These are phyloP conservation scores for Coriolopsis trogii DNA, from an alignment of 1,284 basidiomycete genomes.

Conservation along the genomic window DNA sequence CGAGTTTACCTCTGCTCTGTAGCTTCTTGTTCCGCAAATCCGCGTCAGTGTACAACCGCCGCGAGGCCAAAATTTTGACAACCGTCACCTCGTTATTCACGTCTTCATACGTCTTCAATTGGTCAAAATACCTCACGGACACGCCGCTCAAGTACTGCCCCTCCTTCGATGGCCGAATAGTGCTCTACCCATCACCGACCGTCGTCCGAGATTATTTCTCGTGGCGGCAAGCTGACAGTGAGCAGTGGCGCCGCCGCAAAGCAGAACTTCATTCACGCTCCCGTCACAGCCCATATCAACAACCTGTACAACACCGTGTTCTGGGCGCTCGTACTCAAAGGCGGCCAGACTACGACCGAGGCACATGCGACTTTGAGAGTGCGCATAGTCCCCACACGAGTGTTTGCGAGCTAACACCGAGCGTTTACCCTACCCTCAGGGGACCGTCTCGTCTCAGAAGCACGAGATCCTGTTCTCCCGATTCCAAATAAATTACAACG, in stretches of 20 bases:
- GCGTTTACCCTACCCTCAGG: conserved; percentile 62
- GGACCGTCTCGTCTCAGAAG: conserved; percentile 87
- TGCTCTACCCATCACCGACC: conserved; percentile 77
- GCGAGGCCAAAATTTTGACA: conserved; percentile 89
- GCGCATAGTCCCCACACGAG: conserved; percentile 11
- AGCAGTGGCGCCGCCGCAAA: conserved; percentile 36
- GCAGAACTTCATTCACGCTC: neutral
- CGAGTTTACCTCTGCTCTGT: neutral
- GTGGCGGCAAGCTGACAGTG: conserved; percentile 96
- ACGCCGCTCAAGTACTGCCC: conserved; percentile 79
- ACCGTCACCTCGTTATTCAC: conserved; percentile 93
- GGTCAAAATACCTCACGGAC: conserved; percentile 80
- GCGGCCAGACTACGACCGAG: conserved; percentile 74
- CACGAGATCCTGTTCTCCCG: conserved; percentile 87
- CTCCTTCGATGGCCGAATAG: conserved; percentile 90
- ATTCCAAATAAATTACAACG: conserved; percentile 91
- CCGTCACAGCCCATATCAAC: conserved; percentile 87
- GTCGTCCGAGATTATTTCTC: conserved; percentile 92
- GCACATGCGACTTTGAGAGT: conserved; percentile 83
- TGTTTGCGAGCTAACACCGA: neutral
- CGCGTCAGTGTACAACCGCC: conserved; percentile 81
- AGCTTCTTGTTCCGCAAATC: conserved; percentile 87
- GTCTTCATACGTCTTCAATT: conserved; percentile 88
- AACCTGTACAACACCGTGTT: conserved; percentile 97
- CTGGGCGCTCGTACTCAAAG: conserved; percentile 90